phyloP scores from a whole-genome alignment of 768 basidiomycete species.

The Lactifluus volemus region DNA sequence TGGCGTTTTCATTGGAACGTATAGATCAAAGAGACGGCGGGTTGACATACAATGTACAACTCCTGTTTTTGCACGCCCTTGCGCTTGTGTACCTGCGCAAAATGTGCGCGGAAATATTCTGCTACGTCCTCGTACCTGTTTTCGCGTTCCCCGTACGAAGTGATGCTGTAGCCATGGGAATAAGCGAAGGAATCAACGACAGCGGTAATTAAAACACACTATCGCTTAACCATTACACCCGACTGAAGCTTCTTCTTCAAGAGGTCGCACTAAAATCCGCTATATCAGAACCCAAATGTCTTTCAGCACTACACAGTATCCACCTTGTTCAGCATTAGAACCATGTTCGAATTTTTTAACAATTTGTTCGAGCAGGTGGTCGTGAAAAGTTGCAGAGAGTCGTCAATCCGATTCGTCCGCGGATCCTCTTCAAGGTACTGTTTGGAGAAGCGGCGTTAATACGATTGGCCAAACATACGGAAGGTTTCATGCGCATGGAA shows the following conservation, averaged over 20 bases:
- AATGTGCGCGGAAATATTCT: conserved; percentile 80
- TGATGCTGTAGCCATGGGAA: conserved; percentile 43
- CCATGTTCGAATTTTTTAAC: conserved; percentile 47
- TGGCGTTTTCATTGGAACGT: background rate
- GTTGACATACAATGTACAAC: conserved; percentile 51
- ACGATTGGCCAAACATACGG: conserved; percentile 29
- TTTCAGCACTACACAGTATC: conserved; percentile 40
- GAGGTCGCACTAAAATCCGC: conserved; percentile 64
- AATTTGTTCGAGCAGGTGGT: conserved; percentile 77
- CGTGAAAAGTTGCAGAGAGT: conserved; percentile 82
- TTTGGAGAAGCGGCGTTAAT: conserved; percentile 23
- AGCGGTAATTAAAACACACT: conserved; percentile 39
- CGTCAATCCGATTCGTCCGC: conserved; percentile 76
- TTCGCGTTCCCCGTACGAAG: conserved; percentile 64
- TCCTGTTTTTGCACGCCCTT: conserved; percentile 50
- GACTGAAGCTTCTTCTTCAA: conserved; percentile 60
- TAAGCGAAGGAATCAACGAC: background rate
- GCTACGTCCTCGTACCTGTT: conserved; percentile 65
- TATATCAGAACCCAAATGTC: conserved; percentile 6
- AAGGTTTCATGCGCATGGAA: background rate
- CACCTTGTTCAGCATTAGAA: conserved; percentile 59
- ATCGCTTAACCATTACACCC: conserved; percentile 68
- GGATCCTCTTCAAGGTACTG: conserved; percentile 86
- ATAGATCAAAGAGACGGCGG: conserved; percentile 19
- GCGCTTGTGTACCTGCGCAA: conserved; percentile 62